A percentile compares a stretch with the other conserved stretches of the same genome.
Conservation (phyloP, 352 stramenopile genomes). For the Pythium dissimile region DNA sequence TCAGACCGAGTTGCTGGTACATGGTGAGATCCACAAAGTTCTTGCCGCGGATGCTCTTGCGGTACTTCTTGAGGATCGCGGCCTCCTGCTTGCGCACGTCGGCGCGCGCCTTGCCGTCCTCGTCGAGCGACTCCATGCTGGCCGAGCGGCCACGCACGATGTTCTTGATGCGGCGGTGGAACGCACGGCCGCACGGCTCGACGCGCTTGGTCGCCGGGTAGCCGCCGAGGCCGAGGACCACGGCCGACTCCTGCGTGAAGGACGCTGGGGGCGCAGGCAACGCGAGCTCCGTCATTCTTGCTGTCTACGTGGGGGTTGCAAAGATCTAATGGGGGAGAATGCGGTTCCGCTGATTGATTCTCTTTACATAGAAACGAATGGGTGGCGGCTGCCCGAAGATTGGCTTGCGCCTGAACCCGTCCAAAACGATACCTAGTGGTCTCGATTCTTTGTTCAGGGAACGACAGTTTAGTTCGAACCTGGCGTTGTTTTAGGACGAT, state of each 20-base stretch:
- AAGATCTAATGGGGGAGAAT: not conserved
- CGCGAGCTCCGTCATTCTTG: slow-evolving; percentile 23
- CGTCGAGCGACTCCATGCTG: slow-evolving; percentile 72
- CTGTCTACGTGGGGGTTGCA: not conserved
- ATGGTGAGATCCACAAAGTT: slow-evolving; percentile 82
- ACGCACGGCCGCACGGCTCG: slow-evolving; percentile 65
- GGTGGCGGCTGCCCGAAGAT: slow-evolving; percentile 1
- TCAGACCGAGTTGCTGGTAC: slow-evolving; percentile 82
- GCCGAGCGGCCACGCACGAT: slow-evolving; percentile 67
- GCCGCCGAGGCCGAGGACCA: slow-evolving; percentile 55
- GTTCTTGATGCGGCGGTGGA: slow-evolving; percentile 75
- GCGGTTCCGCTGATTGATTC: not conserved
- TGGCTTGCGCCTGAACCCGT: not conserved
- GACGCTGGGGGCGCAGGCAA: slow-evolving; percentile 48
- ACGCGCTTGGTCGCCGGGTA: slow-evolving; percentile 79
- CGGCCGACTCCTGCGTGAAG: slow-evolving; percentile 50
- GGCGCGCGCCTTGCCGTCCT: slow-evolving; percentile 54
- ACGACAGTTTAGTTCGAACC: not conserved
- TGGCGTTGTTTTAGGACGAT: not conserved
- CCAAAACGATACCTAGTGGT: not conserved
- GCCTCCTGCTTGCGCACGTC: slow-evolving; percentile 67
- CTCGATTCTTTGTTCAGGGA: too few species aligned
- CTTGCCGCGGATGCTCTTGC: slow-evolving; percentile 76
- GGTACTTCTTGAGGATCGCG: slow-evolving; percentile 71
- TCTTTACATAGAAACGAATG: slow-evolving; percentile 11